phyloP scores from a whole-genome alignment of 768 basidiomycete species.

The Lentinula boryana region DNA sequence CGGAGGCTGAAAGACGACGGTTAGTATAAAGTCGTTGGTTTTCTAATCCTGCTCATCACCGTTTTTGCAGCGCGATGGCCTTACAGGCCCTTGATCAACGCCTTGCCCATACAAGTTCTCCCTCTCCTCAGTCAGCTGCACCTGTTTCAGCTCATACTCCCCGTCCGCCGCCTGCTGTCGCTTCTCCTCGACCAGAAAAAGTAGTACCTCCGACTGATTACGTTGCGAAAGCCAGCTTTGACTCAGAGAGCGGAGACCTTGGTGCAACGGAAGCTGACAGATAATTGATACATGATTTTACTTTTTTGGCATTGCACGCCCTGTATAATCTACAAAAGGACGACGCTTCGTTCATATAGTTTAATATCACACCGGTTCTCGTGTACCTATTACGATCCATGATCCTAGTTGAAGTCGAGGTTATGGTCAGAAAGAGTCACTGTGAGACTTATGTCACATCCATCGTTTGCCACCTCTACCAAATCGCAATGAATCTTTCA shows the following conservation, averaged over 20 bases:
- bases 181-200: slow-evolving; percentile 27
- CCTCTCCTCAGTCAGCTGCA: slow-evolving; percentile 22
- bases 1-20: slow-evolving; percentile 96
- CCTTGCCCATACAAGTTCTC: slow-evolving; percentile 59
- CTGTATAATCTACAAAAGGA: slow-evolving; percentile 7
- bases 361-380: background rate
- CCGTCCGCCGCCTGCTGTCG: slow-evolving; percentile 22
- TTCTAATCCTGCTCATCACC: slow-evolving; percentile 1
- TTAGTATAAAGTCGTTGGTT: slow-evolving; percentile 24
- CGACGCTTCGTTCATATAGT: background rate
- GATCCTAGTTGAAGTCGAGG: too few relatives aligned
- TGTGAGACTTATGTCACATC: too few relatives aligned
- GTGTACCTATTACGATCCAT: too few relatives aligned
- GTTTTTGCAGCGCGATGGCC: slow-evolving; percentile 74
- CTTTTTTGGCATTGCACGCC: background rate
- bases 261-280: slow-evolving; percentile 19
- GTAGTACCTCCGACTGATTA: slow-evolving; percentile 20
- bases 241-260: slow-evolving; percentile 27
- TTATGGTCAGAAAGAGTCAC: too few relatives aligned
- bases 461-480: too few relatives aligned
- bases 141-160: slow-evolving; percentile 21
- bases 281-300: background rate
- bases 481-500: background rate
- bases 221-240: slow-evolving; percentile 28
- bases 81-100: slow-evolving; percentile 95